Conservation (phyloP, 331 rosid species). For the Saraca asoca region DNA sequence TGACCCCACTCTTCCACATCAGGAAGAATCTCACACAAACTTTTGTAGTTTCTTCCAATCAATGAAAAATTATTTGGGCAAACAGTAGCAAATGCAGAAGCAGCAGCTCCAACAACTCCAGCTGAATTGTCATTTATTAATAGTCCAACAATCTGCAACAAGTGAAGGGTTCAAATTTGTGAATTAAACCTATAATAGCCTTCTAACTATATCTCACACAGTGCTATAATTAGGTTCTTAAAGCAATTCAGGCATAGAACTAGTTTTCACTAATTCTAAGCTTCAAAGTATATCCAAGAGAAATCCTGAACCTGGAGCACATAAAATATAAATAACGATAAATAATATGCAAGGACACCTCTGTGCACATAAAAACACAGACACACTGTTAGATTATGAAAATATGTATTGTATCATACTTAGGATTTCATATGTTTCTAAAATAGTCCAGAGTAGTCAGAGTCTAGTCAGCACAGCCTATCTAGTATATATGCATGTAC, state of each 20-base stretch:
- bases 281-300: conserved; percentile 25
- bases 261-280: conserved; percentile 14
- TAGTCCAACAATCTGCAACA: conserved; percentile 72
- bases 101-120: conserved; percentile 94
- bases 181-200: conserved; percentile 26
- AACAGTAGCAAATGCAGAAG: conserved; percentile 87
- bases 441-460: too few species aligned
- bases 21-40: conserved; percentile 86
- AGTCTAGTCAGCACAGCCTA: too few species aligned
- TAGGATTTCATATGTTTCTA: too few species aligned
- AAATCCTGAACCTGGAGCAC: conserved; percentile 7
- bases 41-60: conserved; percentile 68
- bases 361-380: background rate
- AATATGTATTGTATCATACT: too few species aligned
- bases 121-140: conserved; percentile 84
- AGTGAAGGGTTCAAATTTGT: conserved; percentile 8
- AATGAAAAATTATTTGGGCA: conserved; percentile 83
- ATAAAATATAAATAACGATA: background rate
- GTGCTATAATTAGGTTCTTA: background rate
- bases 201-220: conserved; percentile 17
- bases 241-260: conserved; percentile 5
- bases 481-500: too few species aligned
- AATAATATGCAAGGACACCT: background rate
- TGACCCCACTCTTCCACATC: conserved; percentile 99
- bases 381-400: too few species aligned